These are phyloP conservation scores for Westerdykella ornata DNA, from an alignment of 2,329 filamentous ascomycete genomes.

Conservation along the genomic window DNA sequence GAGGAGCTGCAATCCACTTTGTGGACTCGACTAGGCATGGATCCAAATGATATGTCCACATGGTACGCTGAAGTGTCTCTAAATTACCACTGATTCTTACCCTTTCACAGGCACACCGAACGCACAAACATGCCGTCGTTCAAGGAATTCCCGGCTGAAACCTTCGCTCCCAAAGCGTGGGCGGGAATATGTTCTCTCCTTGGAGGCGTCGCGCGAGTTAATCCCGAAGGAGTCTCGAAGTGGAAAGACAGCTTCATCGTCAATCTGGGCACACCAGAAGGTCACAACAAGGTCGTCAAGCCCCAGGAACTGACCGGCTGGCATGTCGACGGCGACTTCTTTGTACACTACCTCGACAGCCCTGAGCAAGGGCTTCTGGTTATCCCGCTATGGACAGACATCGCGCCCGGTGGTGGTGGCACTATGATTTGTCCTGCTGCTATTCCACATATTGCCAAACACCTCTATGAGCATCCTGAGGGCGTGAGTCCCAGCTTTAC, in stretches of 20 bases:
- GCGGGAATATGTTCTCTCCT: constrained; percentile 59
- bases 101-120: constrained; percentile 38
- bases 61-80: constrained; percentile 40
- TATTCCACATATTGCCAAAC: constrained; percentile 51
- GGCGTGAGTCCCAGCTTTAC: constrained; percentile 62
- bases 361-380: constrained; percentile 63
- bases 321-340: constrained; percentile 69
- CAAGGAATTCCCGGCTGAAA: constrained; percentile 47
- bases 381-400: constrained; percentile 61
- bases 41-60: constrained; percentile 56
- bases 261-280: constrained; percentile 54
- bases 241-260: constrained; percentile 65
- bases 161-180: constrained; percentile 61
- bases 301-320: constrained; percentile 53
- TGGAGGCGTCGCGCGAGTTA: constrained; percentile 48
- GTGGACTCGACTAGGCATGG: constrained; percentile 61
- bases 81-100: neutral
- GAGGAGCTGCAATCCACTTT: constrained; percentile 45
- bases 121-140: constrained; percentile 60
- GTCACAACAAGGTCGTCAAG: constrained; percentile 45
- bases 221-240: constrained; percentile 38
- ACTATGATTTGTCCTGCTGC: constrained; percentile 59
- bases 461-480: constrained; percentile 55
- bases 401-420: constrained; percentile 54
- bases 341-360: constrained; percentile 64